Evolutionary conservation across 2,329 filamentous ascomycete species (phyloP).

Genomic region (Anisogramma anomala): DNA sequence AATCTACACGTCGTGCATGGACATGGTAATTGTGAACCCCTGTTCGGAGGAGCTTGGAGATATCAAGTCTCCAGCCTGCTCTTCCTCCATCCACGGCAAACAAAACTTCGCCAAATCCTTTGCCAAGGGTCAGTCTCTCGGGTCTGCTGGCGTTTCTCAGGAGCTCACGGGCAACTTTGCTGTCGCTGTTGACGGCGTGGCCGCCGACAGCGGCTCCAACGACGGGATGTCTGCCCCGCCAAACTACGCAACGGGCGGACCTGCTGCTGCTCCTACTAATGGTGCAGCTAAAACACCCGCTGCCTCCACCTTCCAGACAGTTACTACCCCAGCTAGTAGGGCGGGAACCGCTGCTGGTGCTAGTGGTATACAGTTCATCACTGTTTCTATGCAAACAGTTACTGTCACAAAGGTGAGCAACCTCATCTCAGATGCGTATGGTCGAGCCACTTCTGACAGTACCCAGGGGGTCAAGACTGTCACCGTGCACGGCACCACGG

Average conservation of each 20-base stretch:
- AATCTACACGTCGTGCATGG: slow-evolving; percentile 36
- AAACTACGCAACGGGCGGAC: slow-evolving; percentile 2
- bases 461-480: slow-evolving; percentile 4
- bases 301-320: slow-evolving; percentile 11
- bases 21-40: slow-evolving; percentile 21
- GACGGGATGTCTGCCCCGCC: slow-evolving; percentile 13
- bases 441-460: background rate
- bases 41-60: slow-evolving; percentile 27
- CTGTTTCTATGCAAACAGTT: slow-evolving; percentile 10
- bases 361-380: slow-evolving; percentile 1
- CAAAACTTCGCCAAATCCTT: slow-evolving; percentile 21
- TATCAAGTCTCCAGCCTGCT: slow-evolving; percentile 27
- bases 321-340: slow-evolving; percentile 5
- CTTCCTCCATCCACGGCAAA: slow-evolving; percentile 16
- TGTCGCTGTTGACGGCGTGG: slow-evolving; percentile 25
- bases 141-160: slow-evolving; percentile 31
- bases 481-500: slow-evolving; percentile 1
- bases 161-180: slow-evolving; percentile 36
- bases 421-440: background rate
- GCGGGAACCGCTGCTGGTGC: background rate
- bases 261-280: background rate
- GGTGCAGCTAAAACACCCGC: background rate
- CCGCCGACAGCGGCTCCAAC: slow-evolving; percentile 11
- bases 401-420: slow-evolving; percentile 10
- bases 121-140: slow-evolving; percentile 28